Conservation (phyloP, 441 rosid genomes). For the Manihot esculenta region DNA sequence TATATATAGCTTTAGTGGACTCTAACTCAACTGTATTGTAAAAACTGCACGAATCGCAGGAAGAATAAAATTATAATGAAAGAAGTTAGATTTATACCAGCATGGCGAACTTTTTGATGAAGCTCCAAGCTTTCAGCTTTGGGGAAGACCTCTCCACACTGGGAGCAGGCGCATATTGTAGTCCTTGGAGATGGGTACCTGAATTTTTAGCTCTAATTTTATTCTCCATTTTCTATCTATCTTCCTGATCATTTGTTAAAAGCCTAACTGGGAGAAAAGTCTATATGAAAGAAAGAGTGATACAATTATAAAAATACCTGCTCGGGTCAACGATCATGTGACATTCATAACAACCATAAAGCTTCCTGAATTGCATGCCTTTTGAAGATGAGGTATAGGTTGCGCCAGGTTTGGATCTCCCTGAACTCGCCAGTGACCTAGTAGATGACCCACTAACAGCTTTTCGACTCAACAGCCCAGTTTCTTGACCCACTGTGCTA, state of each 20-base stretch:
- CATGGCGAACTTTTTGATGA: slow-evolving; percentile 98
- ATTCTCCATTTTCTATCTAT: background rate
- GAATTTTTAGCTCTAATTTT: background rate
- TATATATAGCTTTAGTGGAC: no score
- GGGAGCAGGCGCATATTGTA: slow-evolving; percentile 63
- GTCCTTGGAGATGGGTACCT: slow-evolving; percentile 77
- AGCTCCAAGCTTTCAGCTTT: slow-evolving; percentile 90
- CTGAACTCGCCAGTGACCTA: slow-evolving; percentile 49
- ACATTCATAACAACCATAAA: slow-evolving; percentile 96
- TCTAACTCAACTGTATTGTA: no score
- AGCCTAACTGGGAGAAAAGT: background rate
- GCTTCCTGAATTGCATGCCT: slow-evolving; percentile 90
- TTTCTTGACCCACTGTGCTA: slow-evolving; percentile 61
- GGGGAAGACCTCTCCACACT: slow-evolving; percentile 93
- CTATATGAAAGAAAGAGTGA: background rate
- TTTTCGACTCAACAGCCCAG: slow-evolving; percentile 58
- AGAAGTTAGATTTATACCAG: slow-evolving; percentile 49
- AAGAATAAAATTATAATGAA: background rate
- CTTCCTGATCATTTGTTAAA: background rate
- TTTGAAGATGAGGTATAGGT: slow-evolving; percentile 48
- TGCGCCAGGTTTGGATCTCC: slow-evolving; percentile 43
- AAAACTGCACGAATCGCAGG: no score
- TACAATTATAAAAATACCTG: slow-evolving; percentile 42
- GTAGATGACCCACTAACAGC: slow-evolving; percentile 35
- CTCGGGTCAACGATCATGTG: slow-evolving; percentile 89